These are phyloP conservation scores for Fusarium sp. DNA, from an alignment of 2,329 filamentous ascomycete species.

Conservation along the genomic window DNA sequence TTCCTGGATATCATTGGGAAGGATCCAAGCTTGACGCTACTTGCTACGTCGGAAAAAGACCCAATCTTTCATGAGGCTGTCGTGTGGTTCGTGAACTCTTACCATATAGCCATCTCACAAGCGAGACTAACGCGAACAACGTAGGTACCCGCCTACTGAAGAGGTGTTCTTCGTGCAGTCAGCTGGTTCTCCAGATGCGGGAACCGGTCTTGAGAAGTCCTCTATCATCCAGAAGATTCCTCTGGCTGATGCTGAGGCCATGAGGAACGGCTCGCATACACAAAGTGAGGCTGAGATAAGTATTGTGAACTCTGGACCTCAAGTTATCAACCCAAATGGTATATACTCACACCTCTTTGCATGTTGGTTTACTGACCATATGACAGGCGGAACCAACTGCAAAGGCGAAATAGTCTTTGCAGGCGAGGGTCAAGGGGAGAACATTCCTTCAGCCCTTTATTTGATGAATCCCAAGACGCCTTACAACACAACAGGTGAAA, in stretches of 20 bases:
- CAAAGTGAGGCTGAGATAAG: conserved; percentile 55
- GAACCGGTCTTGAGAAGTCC: conserved; percentile 63
- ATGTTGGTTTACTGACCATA: background rate
- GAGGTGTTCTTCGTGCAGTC: conserved; percentile 67
- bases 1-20: conserved; percentile 62
- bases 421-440: conserved; percentile 62
- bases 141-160: conserved; percentile 56
- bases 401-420: conserved; percentile 61
- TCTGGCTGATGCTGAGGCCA: conserved; percentile 55
- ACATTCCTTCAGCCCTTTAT: conserved; percentile 44
- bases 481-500: conserved; percentile 62
- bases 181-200: conserved; percentile 58
- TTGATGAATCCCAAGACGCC: conserved; percentile 52
- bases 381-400: conserved; percentile 62
- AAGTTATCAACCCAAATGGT: conserved; percentile 64
- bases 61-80: conserved; percentile 67
- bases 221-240: conserved; percentile 63
- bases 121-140: background rate
- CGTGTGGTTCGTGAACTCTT: conserved; percentile 54
- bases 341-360: accelerated
- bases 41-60: conserved; percentile 58
- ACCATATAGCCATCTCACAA: accelerated
- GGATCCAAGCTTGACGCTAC: conserved; percentile 61
- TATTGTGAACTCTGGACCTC: conserved; percentile 56
- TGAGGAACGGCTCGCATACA: conserved; percentile 17